Conservation (phyloP, 1,139 yeast genomes). For the Schwanniomyces etchellsii region DNA sequence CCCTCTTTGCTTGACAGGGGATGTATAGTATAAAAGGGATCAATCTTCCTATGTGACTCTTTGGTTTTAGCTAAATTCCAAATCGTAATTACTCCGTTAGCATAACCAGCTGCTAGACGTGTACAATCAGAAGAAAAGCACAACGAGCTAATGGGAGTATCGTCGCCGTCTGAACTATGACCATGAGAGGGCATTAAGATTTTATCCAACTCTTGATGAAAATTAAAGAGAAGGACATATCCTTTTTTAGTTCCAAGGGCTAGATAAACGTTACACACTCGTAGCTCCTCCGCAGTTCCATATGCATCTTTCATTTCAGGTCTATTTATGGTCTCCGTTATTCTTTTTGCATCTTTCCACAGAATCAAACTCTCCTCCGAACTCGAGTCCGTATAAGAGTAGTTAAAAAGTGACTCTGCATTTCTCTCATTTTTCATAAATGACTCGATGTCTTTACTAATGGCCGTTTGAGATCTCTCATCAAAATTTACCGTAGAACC, state of each 20-base stretch:
- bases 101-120: conserved; percentile 28
- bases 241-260: conserved; percentile 64
- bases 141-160: conserved; percentile 42
- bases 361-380: conserved; percentile 5
- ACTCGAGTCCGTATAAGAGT: conserved; percentile 2
- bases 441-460: background rate
- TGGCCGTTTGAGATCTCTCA: background rate
- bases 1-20: conserved; percentile 26
- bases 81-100: conserved; percentile 22
- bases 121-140: conserved; percentile 33
- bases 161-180: conserved; percentile 14
- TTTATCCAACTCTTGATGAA: conserved; percentile 47
- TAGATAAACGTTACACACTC: conserved; percentile 44
- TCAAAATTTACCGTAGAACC: no score
- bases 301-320: conserved; percentile 21
- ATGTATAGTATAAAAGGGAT: conserved; percentile 19
- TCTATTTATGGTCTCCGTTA: conserved; percentile 18
- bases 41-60: conserved; percentile 2
- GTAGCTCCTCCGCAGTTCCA: conserved; percentile 47
- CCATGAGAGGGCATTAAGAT: conserved; percentile 18
- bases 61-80: conserved; percentile 22
- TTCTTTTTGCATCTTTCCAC: conserved; percentile 21
- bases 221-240: conserved; percentile 54
- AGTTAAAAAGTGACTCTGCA: no score
- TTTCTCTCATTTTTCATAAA: background rate